These are phyloP conservation scores for Recurvomyces mirabilis DNA, from an alignment of 495 filamentous ascomycete species.

Conservation along the genomic window DNA sequence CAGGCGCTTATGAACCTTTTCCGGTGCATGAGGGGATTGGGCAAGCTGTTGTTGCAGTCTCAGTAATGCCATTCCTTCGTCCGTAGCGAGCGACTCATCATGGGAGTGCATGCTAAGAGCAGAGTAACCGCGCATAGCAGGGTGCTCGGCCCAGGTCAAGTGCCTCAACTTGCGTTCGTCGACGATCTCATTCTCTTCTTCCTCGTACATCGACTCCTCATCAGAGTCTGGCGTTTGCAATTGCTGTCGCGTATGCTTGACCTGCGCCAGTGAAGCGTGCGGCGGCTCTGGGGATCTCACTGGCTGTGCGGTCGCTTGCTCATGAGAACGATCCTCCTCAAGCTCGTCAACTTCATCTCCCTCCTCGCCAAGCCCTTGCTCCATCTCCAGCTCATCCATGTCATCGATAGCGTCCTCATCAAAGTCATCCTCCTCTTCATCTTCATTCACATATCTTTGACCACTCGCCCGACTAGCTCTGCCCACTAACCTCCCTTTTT, in stretches of 20 bases:
- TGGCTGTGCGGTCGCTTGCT: not conserved
- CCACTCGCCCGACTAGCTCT: not conserved
- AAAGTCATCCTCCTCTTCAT: slow-evolving; percentile 37
- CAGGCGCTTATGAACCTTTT: not conserved
- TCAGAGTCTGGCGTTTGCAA: slow-evolving; percentile 1
- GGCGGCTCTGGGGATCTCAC: not conserved
- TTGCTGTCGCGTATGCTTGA: not conserved
- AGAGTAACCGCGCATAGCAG: slow-evolving; percentile 7
- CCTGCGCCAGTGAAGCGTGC: not conserved
- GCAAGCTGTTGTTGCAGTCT: too few relatives aligned
- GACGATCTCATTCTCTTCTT: not conserved
- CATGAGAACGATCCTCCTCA: too few relatives aligned
- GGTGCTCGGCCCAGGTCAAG: slow-evolving; percentile 8
- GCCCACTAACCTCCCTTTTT: slow-evolving; percentile 53
- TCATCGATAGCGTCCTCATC: slow-evolving; percentile 33
- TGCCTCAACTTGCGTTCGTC: not conserved
- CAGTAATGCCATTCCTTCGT: too few relatives aligned
- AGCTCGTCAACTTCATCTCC: not conserved
- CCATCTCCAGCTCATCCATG: slow-evolving; percentile 22
- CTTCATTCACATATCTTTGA: slow-evolving; percentile 4
- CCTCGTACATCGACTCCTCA: slow-evolving; percentile 1
- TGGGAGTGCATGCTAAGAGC: not conserved
- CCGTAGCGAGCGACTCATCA: too few relatives aligned
- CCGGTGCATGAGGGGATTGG: too few relatives aligned
- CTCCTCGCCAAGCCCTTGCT: not conserved